Percentiles rank a stretch among this genome's conserved stretches.
Evolutionary conservation across 2,329 filamentous ascomycete genomes (phyloP).

Genomic region (Botrytis hyacinthi): DNA sequence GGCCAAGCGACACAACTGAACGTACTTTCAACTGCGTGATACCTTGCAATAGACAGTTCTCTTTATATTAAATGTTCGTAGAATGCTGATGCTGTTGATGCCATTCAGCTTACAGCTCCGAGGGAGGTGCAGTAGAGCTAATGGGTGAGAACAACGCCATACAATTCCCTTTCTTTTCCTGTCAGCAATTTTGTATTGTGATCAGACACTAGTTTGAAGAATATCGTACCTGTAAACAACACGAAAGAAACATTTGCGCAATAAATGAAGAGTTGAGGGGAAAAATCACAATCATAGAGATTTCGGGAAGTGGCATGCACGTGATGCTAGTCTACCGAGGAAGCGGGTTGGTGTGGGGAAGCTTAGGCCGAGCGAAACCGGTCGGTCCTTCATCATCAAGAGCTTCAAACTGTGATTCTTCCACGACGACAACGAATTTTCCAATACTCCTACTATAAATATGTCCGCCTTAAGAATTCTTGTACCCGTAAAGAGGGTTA

Average conservation of each 20-base stretch:
- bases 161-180: background rate
- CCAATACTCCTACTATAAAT: conserved; percentile 21
- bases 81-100: background rate
- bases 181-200: background rate
- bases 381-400: conserved; percentile 13
- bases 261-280: background rate
- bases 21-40: background rate
- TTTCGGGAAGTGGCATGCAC: background rate
- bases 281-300: background rate
- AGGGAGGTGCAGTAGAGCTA: background rate
- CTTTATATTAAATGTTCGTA: background rate
- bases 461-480: conserved; percentile 72
- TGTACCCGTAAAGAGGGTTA: conserved; percentile 79
- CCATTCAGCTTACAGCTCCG: background rate
- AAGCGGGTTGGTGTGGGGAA: conserved; percentile 14
- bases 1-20: background rate
- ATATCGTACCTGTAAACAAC: background rate
- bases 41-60: background rate
- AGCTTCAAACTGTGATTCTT: conserved; percentile 12
- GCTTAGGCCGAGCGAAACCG: conserved; percentile 20
- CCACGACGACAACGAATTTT: background rate
- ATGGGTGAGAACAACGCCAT: background rate
- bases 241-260: too few species aligned
- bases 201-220: background rate
- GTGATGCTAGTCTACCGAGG: conserved; percentile 12